Evolutionary conservation across 1,284 basidiomycete genomes (phyloP).

Genomic region (Fomitopsis betulina): DNA sequence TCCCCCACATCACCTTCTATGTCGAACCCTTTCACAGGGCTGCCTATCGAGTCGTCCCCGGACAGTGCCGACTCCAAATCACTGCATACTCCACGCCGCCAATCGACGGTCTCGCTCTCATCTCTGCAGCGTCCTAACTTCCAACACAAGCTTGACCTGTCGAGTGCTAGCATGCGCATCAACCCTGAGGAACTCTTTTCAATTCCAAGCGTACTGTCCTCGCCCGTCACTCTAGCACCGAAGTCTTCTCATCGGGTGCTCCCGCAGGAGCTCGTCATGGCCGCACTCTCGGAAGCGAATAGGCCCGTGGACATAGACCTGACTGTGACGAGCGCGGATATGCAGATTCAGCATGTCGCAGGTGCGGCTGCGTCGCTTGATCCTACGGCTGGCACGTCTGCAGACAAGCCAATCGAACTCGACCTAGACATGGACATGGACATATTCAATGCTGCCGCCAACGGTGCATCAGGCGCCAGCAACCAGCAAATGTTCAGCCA

Average conservation of each 20-base stretch:
- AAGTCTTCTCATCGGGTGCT: constrained; percentile 64
- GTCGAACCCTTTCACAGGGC: constrained; percentile 12
- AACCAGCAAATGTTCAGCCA: background rate
- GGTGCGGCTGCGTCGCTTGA: constrained; percentile 21
- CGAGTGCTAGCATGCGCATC: constrained; percentile 57
- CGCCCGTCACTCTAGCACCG: constrained; percentile 74
- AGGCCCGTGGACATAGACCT: constrained; percentile 41
- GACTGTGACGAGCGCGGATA: constrained; percentile 28
- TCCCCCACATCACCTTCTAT: constrained; percentile 15
- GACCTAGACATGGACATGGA: constrained; percentile 67
- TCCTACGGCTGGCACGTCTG: constrained; percentile 50
- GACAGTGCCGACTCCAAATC: constrained; percentile 10
- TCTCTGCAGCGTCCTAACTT: constrained; percentile 66
- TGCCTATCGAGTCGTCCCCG: constrained; percentile 7
- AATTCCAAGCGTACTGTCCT: constrained; percentile 56
- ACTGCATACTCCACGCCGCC: constrained; percentile 38
- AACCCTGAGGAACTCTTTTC: constrained; percentile 48
- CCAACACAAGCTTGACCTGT: constrained; percentile 71
- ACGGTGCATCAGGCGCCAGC: background rate
- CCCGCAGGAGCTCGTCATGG: constrained; percentile 56
- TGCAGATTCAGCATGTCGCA: constrained; percentile 13
- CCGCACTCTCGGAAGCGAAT: constrained; percentile 30
- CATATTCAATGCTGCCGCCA: constrained; percentile 19
- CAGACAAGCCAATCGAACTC: constrained; percentile 76
- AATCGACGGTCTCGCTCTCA: constrained; percentile 71